Conservation (phyloP, 371 early-diverging fungal genomes). For the Syncephalastrum monosporum region DNA sequence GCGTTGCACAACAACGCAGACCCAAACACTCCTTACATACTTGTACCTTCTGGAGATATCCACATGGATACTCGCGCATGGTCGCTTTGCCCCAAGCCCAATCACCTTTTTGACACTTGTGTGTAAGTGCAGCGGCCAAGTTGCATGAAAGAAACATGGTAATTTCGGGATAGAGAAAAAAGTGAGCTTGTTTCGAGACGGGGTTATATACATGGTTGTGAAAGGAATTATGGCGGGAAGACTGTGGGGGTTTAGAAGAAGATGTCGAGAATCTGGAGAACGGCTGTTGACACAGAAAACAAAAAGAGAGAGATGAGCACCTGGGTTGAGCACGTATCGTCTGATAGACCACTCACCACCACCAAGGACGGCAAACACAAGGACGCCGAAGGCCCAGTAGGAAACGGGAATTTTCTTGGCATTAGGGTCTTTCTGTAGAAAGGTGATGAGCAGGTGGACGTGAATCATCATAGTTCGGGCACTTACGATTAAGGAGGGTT, state of each 20-base stretch:
- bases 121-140: too few relatives aligned
- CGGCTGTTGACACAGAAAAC: slow-evolving; percentile 8
- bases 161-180: too few relatives aligned
- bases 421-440: slow-evolving; percentile 21
- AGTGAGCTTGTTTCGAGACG: too few relatives aligned
- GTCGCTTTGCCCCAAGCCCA: too few relatives aligned
- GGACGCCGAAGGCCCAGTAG: slow-evolving; percentile 19
- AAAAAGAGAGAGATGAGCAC: background rate
- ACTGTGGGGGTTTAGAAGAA: slow-evolving; percentile 5
- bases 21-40: too few relatives aligned
- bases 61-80: too few relatives aligned
- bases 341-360: slow-evolving; percentile 15
- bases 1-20: too few relatives aligned
- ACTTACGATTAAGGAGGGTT: slow-evolving; percentile 21
- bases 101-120: too few relatives aligned
- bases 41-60: too few relatives aligned
- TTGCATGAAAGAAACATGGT: too few relatives aligned
- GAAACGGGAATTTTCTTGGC: slow-evolving; percentile 16
- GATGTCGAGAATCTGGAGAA: slow-evolving; percentile 19
- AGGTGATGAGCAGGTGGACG: background rate
- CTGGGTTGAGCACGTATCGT: background rate
- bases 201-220: too few relatives aligned
- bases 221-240: too few relatives aligned
- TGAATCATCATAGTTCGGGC: background rate
- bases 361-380: slow-evolving; percentile 21